Conservation (phyloP, 768 basidiomycete genomes). For the Dentipellis fragilis region DNA sequence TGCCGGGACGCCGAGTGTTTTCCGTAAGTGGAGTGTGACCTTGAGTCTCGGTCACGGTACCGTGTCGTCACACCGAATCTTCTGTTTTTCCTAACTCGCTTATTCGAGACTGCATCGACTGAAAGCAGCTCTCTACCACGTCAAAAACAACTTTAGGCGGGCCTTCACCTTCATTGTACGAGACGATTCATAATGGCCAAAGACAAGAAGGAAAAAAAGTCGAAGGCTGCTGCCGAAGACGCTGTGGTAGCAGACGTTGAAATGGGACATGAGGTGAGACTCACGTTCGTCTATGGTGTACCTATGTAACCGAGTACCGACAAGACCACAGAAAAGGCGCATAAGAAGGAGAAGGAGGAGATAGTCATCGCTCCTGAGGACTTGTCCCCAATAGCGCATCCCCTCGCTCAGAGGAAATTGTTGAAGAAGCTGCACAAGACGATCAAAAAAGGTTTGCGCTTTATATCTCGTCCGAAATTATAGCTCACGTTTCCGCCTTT, state of each 20-base stretch:
- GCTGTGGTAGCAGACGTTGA: conserved; percentile 32
- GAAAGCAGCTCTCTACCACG: too few species aligned
- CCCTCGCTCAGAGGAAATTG: conserved; percentile 88
- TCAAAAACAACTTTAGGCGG: too few species aligned
- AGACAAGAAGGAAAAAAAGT: conserved; percentile 70
- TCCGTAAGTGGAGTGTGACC: too few species aligned
- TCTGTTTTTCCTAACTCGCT: too few species aligned
- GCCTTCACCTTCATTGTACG: too few species aligned
- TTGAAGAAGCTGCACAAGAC: conserved; percentile 91
- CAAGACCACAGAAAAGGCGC: conserved; percentile 9
- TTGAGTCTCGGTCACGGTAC: too few species aligned
- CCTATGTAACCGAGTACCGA: neutral
- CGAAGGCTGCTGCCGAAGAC: conserved; percentile 30
- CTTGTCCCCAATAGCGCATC: conserved; percentile 88
- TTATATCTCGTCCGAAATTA: neutral
- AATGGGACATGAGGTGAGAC: conserved; percentile 23
- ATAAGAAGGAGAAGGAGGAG: conserved; percentile 44
- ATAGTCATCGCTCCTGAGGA: conserved; percentile 65
- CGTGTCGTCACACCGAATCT: too few species aligned
- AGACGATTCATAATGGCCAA: conserved; percentile 36
- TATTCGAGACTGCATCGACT: too few species aligned
- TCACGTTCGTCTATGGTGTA: neutral
- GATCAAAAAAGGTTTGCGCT: conserved; percentile 71
- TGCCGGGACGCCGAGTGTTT: too few species aligned
- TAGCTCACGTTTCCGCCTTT: neutral